Evolutionary conservation across 1,139 yeast genomes (phyloP).

Genomic region (Kurtzmaniella quercitrusa): DNA sequence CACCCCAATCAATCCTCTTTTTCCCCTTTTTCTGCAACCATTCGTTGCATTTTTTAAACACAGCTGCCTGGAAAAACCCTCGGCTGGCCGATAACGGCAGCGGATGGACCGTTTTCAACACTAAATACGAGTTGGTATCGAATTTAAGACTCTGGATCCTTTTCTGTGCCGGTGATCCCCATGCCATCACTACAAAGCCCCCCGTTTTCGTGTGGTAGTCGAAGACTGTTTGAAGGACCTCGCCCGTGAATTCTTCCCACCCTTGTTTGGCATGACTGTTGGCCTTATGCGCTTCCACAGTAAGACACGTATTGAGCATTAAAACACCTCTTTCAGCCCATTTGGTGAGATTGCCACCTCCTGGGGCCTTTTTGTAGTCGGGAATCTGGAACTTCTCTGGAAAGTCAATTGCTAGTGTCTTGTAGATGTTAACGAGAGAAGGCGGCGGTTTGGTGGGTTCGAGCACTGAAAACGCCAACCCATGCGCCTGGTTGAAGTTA

Average conservation of each 20-base stretch:
- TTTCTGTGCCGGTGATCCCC: slow-evolving; percentile 94
- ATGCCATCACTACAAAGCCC: slow-evolving; percentile 78
- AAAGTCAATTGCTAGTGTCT: slow-evolving; percentile 67
- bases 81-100: slow-evolving; percentile 88
- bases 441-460: slow-evolving; percentile 90
- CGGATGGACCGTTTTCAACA: slow-evolving; percentile 83
- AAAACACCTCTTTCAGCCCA: slow-evolving; percentile 94
- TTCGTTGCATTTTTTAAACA: slow-evolving; percentile 66
- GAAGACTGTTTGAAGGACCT: slow-evolving; percentile 51
- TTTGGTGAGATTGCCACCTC: slow-evolving; percentile 64
- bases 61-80: slow-evolving; percentile 73
- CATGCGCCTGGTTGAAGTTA: slow-evolving; percentile 90
- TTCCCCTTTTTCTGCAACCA: slow-evolving; percentile 57
- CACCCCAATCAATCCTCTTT: slow-evolving; percentile 62
- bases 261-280: slow-evolving; percentile 89
- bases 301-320: slow-evolving; percentile 80
- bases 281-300: slow-evolving; percentile 92
- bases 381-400: slow-evolving; percentile 61
- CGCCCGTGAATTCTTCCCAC: slow-evolving; percentile 88
- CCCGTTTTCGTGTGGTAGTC: slow-evolving; percentile 26
- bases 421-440: slow-evolving; percentile 81
- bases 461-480: slow-evolving; percentile 86
- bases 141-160: slow-evolving; percentile 45
- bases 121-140: slow-evolving; percentile 31
- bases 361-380: slow-evolving; percentile 31